Percentiles rank a stretch among this genome's conserved stretches.
Conservation (phyloP, 768 basidiomycete genomes). For the Sporobolomyces roseus region DNA sequence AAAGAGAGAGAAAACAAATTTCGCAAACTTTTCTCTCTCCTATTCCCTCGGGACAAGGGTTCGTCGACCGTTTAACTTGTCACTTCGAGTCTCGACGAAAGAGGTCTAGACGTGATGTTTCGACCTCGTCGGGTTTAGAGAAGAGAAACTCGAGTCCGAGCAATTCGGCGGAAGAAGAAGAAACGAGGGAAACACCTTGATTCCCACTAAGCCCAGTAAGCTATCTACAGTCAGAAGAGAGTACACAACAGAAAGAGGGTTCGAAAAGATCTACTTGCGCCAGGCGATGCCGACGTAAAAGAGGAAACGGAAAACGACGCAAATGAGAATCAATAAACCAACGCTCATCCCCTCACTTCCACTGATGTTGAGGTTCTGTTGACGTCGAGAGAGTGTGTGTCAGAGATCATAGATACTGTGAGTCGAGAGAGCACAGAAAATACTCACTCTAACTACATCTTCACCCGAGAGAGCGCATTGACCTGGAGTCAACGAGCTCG, state of each 20-base stretch:
- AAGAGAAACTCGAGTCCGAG: too few relatives aligned
- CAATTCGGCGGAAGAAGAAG: too few relatives aligned
- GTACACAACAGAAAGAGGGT: background rate
- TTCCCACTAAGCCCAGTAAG: too few relatives aligned
- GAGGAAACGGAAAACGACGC: constrained; percentile 48
- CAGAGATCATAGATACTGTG: too few relatives aligned
- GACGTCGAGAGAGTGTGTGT: background rate
- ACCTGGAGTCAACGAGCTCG: constrained; percentile 52
- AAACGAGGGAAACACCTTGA: too few relatives aligned
- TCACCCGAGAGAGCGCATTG: constrained; percentile 55
- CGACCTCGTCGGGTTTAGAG: too few relatives aligned
- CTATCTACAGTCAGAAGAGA: background rate
- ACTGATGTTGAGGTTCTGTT: constrained; percentile 53
- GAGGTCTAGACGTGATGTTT: too few relatives aligned
- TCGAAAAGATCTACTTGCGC: constrained; percentile 11
- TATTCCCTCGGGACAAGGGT: too few relatives aligned
- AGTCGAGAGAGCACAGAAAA: background rate
- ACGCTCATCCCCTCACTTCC: constrained; percentile 55
- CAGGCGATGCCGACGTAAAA: constrained; percentile 17
- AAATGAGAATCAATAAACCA: constrained; percentile 54
- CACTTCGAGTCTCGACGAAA: too few relatives aligned
- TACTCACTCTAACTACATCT: constrained; percentile 53
- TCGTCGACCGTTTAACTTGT: too few relatives aligned
- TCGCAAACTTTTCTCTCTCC: too few relatives aligned
- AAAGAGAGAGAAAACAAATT: too few relatives aligned